These are phyloP conservation scores for Musa troglodytarum DNA, from an alignment of 176 grass and related monocot species.

Conservation along the genomic window DNA sequence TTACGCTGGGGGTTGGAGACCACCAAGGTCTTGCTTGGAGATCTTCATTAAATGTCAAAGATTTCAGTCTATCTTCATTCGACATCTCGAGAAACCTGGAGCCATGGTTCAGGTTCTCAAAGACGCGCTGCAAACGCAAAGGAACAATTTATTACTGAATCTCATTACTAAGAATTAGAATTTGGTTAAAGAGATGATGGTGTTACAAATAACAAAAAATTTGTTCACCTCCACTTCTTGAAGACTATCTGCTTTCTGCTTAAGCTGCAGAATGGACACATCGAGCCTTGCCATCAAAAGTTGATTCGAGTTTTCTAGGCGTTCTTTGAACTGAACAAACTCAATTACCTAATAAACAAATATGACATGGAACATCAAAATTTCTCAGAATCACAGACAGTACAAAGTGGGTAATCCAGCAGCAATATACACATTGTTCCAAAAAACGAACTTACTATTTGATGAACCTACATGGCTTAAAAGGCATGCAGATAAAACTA, in stretches of 20 bases:
- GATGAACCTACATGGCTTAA: background rate
- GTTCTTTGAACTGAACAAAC: conserved; percentile 84
- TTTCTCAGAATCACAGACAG: no score
- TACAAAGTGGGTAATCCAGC: no score
- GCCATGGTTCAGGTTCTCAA: conserved; percentile 57
- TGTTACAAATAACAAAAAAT: background rate
- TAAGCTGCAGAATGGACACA: conserved; percentile 55
- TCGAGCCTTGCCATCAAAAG: conserved; percentile 67
- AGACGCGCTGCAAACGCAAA: conserved; percentile 36
- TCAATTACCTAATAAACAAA: conserved; percentile 71
- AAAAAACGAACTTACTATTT: no score
- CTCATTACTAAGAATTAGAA: background rate
- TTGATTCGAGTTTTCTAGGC: conserved; percentile 60
- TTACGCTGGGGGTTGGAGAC: conserved; percentile 60
- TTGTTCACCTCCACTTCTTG: conserved; percentile 71
- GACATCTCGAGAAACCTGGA: conserved; percentile 60
- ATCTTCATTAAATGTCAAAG: conserved; percentile 78
- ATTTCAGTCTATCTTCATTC: conserved; percentile 56
- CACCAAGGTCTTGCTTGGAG: conserved; percentile 83
- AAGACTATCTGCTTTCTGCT: conserved; percentile 64
- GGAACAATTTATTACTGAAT: background rate
- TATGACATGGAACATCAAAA: conserved; percentile 4
- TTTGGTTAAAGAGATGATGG: conserved; percentile 11
- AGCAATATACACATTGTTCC: no score
- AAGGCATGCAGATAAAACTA: background rate